A percentile compares a stretch with the other conserved stretches of the same genome.
phyloP scores from a whole-genome alignment of 495 filamentous ascomycete genomes.

The Beverwykella pulmonaria region DNA sequence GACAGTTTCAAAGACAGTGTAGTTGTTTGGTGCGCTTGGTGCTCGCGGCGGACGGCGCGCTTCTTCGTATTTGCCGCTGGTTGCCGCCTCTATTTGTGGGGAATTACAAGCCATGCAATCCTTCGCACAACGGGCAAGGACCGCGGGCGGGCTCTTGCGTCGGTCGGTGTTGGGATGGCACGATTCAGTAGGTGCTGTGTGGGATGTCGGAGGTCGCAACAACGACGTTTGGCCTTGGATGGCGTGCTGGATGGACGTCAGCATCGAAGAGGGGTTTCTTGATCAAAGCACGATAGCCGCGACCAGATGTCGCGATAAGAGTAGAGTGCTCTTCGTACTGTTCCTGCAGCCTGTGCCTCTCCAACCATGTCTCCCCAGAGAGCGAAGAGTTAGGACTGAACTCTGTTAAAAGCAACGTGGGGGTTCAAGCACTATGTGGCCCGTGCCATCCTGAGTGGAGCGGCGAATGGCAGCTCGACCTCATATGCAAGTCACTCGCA shows the following conservation, averaged over 20 bases:
- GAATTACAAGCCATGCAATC: conserved; percentile 17
- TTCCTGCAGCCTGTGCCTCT: conserved; percentile 19
- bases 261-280: neutral
- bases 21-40: conserved; percentile 7
- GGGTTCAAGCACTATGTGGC: conserved; percentile 19
- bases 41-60: conserved; percentile 1
- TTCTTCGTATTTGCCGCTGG: conserved; percentile 6
- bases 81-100: conserved; percentile 28
- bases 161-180: neutral
- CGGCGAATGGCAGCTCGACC: conserved; percentile 23
- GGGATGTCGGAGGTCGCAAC: neutral
- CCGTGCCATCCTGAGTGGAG: conserved; percentile 27
- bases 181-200: neutral
- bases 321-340: conserved; percentile 15
- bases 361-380: neutral
- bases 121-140: neutral
- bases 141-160: neutral
- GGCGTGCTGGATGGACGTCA: neutral
- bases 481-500: conserved; percentile 37
- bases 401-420: conserved; percentile 29
- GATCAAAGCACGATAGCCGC: conserved; percentile 1
- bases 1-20: conserved; percentile 15
- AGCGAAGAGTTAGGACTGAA: neutral
- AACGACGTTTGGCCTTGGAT: neutral
- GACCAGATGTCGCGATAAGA: conserved; percentile 29